A percentile compares a stretch with the other conserved stretches of the same genome.
Conservation (phyloP, 2,329 filamentous ascomycete species). For the Daldinia eschscholtzii region DNA sequence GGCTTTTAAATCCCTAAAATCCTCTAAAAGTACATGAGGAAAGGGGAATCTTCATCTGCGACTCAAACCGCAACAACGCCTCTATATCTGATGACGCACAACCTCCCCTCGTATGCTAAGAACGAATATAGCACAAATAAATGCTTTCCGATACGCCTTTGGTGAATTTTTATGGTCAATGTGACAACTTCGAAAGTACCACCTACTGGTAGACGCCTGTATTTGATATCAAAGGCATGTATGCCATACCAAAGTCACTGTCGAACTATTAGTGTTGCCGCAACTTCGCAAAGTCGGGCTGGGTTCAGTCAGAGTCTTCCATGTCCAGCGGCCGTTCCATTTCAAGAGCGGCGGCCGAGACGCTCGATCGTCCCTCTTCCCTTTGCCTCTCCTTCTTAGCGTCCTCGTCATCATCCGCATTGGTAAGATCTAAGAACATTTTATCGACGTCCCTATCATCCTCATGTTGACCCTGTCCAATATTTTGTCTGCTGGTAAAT, state of each 20-base stretch:
- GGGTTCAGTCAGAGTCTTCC: conserved; percentile 52
- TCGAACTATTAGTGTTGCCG: not conserved
- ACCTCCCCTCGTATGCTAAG: conserved; percentile 23
- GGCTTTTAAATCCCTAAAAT: conserved; percentile 9
- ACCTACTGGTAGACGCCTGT: not conserved
- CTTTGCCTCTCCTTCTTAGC: conserved; percentile 52
- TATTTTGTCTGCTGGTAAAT: conserved; percentile 40
- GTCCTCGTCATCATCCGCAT: conserved; percentile 63
- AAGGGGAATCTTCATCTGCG: conserved; percentile 24
- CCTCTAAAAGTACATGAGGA: conserved; percentile 34
- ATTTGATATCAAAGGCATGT: conserved; percentile 13
- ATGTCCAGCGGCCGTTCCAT: conserved; percentile 53
- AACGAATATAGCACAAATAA: conserved; percentile 22
- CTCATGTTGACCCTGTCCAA: conserved; percentile 54
- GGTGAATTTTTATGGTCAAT: conserved; percentile 16
- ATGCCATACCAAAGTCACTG: not conserved
- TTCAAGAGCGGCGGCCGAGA: conserved; percentile 54
- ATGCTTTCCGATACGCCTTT: conserved; percentile 29
- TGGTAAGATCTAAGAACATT: conserved; percentile 69
- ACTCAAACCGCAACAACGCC: conserved; percentile 33
- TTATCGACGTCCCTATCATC: conserved; percentile 64
- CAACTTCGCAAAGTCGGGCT: not conserved
- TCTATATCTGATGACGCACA: conserved; percentile 35
- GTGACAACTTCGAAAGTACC: not conserved
- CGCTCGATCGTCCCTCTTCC: conserved; percentile 53